Evolutionary conservation across 768 basidiomycete species (phyloP).

Genomic region (Kondoa malvinella): DNA sequence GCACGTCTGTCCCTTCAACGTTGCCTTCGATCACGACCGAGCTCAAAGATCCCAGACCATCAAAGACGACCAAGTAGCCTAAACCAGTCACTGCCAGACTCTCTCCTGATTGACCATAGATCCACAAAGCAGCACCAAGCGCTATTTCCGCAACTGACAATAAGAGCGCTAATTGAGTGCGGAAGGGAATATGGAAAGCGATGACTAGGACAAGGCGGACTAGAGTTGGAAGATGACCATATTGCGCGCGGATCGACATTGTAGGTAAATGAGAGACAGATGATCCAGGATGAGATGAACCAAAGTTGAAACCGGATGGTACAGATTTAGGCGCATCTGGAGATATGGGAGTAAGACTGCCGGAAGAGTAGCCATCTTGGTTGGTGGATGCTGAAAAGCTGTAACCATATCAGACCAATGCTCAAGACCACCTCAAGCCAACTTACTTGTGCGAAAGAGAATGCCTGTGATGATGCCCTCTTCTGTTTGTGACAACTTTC

Average conservation of each 20-base stretch:
- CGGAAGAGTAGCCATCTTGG: slow-evolving; percentile 2
- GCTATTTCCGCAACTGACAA: slow-evolving; percentile 28
- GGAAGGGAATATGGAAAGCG: slow-evolving; percentile 15
- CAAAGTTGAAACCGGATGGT: slow-evolving; percentile 6
- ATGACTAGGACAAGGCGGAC: slow-evolving; percentile 17
- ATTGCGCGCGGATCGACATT: slow-evolving; percentile 17
- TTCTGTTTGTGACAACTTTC: neutral
- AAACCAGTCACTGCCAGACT: slow-evolving; percentile 74
- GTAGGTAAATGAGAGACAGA: slow-evolving; percentile 8
- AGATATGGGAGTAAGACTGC: neutral
- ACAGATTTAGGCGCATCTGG: slow-evolving; percentile 7
- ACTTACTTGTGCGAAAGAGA: slow-evolving; percentile 27
- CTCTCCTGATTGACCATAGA: slow-evolving; percentile 69
- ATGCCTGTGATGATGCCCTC: slow-evolving; percentile 28
- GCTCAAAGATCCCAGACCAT: slow-evolving; percentile 59
- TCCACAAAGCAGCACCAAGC: slow-evolving; percentile 52
- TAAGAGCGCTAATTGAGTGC: slow-evolving; percentile 10
- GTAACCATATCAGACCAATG: neutral
- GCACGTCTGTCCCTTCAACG: slow-evolving; percentile 10
- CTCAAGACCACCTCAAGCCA: slow-evolving; percentile 11
- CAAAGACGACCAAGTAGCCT: slow-evolving; percentile 93
- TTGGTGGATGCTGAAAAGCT: neutral
- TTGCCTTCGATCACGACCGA: slow-evolving; percentile 18
- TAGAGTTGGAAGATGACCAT: slow-evolving; percentile 17
- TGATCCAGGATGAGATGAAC: slow-evolving; percentile 14